Conservation (phyloP, 1,139 yeast genomes). For the Debaryomycetaceae sp. region DNA sequence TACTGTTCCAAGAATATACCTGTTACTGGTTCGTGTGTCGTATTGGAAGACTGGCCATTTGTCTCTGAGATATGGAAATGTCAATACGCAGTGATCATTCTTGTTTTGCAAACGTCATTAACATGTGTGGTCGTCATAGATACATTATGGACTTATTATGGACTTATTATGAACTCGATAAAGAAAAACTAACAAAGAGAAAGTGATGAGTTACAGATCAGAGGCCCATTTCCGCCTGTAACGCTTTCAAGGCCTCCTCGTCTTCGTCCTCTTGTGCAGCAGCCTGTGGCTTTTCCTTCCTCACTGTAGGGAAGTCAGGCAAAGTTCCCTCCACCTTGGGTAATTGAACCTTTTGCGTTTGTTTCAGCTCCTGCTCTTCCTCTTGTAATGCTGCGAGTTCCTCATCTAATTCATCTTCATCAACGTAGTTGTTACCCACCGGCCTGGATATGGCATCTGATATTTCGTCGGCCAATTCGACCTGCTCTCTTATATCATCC, state of each 20-base stretch:
- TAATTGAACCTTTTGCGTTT: constrained; percentile 14
- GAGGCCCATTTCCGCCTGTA: constrained; percentile 95
- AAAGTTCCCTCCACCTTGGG: constrained; percentile 19
- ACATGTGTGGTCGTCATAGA: neutral
- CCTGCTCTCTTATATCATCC: constrained; percentile 98
- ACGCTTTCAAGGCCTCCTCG: constrained; percentile 83
- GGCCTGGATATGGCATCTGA: constrained; percentile 96
- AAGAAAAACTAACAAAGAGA: neutral
- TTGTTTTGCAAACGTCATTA: neutral
- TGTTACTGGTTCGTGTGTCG: too few relatives aligned
- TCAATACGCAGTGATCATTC: too few relatives aligned
- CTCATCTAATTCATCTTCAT: constrained; percentile 84
- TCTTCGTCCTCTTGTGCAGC: constrained; percentile 73
- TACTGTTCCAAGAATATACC: too few relatives aligned
- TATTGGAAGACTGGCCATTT: too few relatives aligned
- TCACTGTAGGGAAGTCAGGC: constrained; percentile 50
- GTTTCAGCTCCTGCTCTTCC: constrained; percentile 57
- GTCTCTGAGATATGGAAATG: too few relatives aligned
- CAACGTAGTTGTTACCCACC: constrained; percentile 69
- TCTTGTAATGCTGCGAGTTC: constrained; percentile 87
- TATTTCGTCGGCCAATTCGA: constrained; percentile 90
- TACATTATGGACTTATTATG: neutral
- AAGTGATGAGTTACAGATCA: constrained; percentile 19
- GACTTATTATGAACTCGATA: neutral
- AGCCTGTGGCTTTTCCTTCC: constrained; percentile 36